Evolutionary conservation across 441 rosid species (phyloP), one percentile per base, ranked within the genome.

Genomic region (Populus hybrid): DNA sequence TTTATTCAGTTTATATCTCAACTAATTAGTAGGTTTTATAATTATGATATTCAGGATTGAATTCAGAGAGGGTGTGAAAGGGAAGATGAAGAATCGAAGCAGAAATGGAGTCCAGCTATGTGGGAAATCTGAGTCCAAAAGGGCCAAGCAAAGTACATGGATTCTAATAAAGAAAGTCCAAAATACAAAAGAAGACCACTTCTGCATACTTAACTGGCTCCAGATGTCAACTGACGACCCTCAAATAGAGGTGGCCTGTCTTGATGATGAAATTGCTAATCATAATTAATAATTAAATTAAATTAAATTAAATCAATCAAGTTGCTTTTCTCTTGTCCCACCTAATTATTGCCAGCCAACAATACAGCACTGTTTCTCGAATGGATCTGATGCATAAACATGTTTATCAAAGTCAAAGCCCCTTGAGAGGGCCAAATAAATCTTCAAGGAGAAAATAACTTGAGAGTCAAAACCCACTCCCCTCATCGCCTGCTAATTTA

Each of bases 301-400:
- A 24, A 40, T 40, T 6, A 53, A 32, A 19, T 70, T 10, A 26
- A 10, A 6, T 19, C 16, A 14, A 38, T n/a, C 64, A 59, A 75
- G 40, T 36, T 57, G 70, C 28, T 67, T 75, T 61, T 46, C 57
- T 79, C 79, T 34, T 61, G 76, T 65, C n/a, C 74, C 79, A 76
- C 78, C 80, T 61, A 84, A 79, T 72, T 70, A 70, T 64, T 83
- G 87, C 83, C 88, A 81, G 67, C 89, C 80, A 70, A 1, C 14
- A 40, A 34, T 77, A 64, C 14, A 26, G 65, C 83, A 71, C 26
- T 82, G 21, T 34, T 38, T 71, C n/a, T 14, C 57, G 1, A 46
- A 46, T 46, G 6, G 16, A 46, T 14, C 57, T 46, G 6, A 4
- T 46, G 16, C 2, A 26, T 26, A 26, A 26, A 26, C 57, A 14